Conservation (phyloP, 2,329 filamentous ascomycete species). For the Verticillium nubilum region DNA sequence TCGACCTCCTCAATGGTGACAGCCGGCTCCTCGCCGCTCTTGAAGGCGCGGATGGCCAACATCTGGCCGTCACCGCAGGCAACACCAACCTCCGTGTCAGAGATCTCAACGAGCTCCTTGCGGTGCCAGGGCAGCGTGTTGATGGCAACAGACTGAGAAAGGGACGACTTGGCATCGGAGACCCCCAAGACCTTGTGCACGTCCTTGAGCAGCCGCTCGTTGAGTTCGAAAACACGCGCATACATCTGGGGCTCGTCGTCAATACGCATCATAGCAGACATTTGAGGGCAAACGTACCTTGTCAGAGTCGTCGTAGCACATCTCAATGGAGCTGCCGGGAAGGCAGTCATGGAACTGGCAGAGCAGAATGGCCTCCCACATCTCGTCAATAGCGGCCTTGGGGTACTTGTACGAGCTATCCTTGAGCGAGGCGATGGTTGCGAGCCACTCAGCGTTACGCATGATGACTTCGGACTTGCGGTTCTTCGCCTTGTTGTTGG, state of each 20-base stretch:
- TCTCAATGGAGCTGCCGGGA: conserved; percentile 90
- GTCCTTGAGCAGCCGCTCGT: conserved; percentile 64
- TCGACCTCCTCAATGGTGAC: conserved; percentile 46
- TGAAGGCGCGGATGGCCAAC: conserved; percentile 44
- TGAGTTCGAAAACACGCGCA: conserved; percentile 72
- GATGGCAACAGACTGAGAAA: conserved; percentile 55
- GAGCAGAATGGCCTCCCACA: conserved; percentile 89
- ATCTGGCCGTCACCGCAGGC: conserved; percentile 52
- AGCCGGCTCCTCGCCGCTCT: conserved; percentile 35
- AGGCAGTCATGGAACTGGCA: conserved; percentile 98
- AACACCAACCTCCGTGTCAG: conserved; percentile 44
- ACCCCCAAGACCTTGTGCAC: conserved; percentile 65
- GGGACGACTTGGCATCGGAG: conserved; percentile 32
- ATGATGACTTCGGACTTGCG: conserved; percentile 79
- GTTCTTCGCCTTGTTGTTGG: conserved; percentile 96
- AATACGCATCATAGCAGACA: neutral
- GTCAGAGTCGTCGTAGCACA: conserved; percentile 96
- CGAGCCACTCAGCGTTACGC: conserved; percentile 81
- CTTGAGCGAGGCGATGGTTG: conserved; percentile 76
- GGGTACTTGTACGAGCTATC: conserved; percentile 78
- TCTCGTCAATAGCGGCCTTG: conserved; percentile 85
- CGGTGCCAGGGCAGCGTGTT: conserved; percentile 88
- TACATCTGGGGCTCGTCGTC: conserved; percentile 55
- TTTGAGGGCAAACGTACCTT: conserved; percentile 45
- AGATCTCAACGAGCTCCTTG: conserved; percentile 64